Evolutionary conservation across 2,329 filamentous ascomycete species (phyloP), one percentile per base, ranked within the genome.

Genomic region (Drechmeria coniospora): DNA sequence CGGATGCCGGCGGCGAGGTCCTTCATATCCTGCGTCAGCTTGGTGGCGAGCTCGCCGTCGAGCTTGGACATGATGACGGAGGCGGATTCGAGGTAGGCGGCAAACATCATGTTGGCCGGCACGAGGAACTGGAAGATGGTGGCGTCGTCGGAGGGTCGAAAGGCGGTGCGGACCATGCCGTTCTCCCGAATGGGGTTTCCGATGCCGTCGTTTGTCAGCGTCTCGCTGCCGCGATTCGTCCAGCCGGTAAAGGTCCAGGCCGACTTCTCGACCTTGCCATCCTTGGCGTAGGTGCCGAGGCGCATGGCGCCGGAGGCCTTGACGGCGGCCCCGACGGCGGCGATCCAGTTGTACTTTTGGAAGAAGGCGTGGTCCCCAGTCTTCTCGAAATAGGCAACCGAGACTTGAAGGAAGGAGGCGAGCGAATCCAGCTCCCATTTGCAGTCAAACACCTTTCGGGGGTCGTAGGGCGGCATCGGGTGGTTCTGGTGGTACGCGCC

Each of bases 121-220:
- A 25, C 23, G 5, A 25, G 23, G 23, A 25, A 25, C 23, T 25
- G 23, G 11, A 25, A 25, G 15, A 25, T 25, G 23, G 23, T 25
- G 11, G 23, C 23, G 7, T 25, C 23, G 13, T 25, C 23, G 7
- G 23, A 25, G 6, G 23, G 23, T 2, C 23, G 23, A 16, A 25
- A 25, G n/a, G 23, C 15, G 10, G 23, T 25, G 23, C 23, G 23
- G 6, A 25, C 23, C 23, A 25, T 25, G 15, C 23, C 23, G 9
- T 25, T 25, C 23, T 25, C 23, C 23, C 18, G 16, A 16, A 6
- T 25, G 15, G 23, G 23, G 10, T 25, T 25, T 7, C 23, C 23
- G 7, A 25, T 6, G 15, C 23, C 23, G 23, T 25, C 15, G 7
- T 25, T 25, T 7, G 23, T 17, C 23, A 25, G 11, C 7, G 23